A percentile compares a stretch with the other conserved stretches of the same genome.
Conservation (phyloP, 306 rosid species). For the Quercus bicolor region DNA sequence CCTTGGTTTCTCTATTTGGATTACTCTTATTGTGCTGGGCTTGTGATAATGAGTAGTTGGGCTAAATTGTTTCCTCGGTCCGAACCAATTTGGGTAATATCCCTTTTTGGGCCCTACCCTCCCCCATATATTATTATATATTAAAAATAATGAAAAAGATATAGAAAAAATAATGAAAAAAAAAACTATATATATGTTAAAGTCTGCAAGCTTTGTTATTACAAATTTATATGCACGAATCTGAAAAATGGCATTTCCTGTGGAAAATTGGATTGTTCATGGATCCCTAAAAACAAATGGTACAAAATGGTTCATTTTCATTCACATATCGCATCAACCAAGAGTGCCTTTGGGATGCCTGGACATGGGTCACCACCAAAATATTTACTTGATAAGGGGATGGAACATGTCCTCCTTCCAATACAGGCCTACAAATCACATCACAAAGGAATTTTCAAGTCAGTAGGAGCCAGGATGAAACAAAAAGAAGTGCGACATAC, state of each 20-base stretch:
- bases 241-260: not conserved
- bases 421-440: conserved; percentile 35
- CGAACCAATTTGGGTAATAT: no score
- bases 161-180: no score
- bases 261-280: not conserved
- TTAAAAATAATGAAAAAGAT: no score
- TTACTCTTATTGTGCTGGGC: no score
- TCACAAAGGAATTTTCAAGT: no score
- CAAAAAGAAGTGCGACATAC: not conserved
- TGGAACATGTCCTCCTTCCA: conserved; percentile 36
- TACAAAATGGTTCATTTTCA: not conserved
- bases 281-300: no score
- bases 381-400: conserved; percentile 18
- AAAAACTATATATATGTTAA: not conserved
- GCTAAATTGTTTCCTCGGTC: no score
- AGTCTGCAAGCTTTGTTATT: not conserved
- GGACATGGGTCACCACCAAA: conserved; percentile 52
- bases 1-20: no score
- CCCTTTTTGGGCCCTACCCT: no score
- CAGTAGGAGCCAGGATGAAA: not conserved
- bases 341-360: conserved; percentile 22
- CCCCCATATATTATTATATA: no score
- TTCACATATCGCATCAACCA: conserved; percentile 46
- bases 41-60: no score
- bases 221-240: not conserved